A percentile compares a stretch with the other conserved stretches of the same genome.
Evolutionary conservation across 345 rosid species (phyloP).

Genomic region (Salix koriyanagi): DNA sequence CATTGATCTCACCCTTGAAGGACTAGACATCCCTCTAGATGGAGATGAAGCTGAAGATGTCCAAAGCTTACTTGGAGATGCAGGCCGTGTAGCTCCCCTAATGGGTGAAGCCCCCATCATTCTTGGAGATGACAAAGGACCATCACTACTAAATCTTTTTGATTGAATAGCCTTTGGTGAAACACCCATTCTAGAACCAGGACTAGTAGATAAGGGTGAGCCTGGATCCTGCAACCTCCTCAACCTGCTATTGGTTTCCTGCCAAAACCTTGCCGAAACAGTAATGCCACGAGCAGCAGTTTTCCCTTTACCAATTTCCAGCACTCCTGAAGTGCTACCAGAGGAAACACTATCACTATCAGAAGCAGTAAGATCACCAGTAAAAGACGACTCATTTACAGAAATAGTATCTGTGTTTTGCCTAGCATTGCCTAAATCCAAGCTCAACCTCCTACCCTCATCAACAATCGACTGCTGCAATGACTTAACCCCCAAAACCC

Average conservation of each 20-base stretch:
- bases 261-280: slow-evolving; percentile 87
- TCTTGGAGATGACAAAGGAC: slow-evolving; percentile 53
- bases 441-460: slow-evolving; percentile 53
- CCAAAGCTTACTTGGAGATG: slow-evolving; percentile 84
- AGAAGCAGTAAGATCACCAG: slow-evolving; percentile 60
- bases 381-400: slow-evolving; percentile 39
- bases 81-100: slow-evolving; percentile 53
- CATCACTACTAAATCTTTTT: slow-evolving; percentile 58
- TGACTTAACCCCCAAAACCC: slow-evolving; percentile 39
- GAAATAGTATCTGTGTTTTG: slow-evolving; percentile 41
- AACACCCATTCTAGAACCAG: slow-evolving; percentile 46
- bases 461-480: slow-evolving; percentile 53
- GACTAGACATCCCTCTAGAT: slow-evolving; percentile 62
- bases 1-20: slow-evolving; percentile 54
- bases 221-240: slow-evolving; percentile 87
- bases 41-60: slow-evolving; percentile 49
- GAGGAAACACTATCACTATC: slow-evolving; percentile 82
- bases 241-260: slow-evolving; percentile 81
- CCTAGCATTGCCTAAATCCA: slow-evolving; percentile 46
- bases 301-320: slow-evolving; percentile 44
- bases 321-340: slow-evolving; percentile 60
- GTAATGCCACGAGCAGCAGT: slow-evolving; percentile 39
- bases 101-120: slow-evolving; percentile 56
- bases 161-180: slow-evolving; percentile 58
- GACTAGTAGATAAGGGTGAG: slow-evolving; percentile 59